phyloP scores from a whole-genome alignment of 1,139 yeast genomes.

The Spencermartinsiella ligniputridi region DNA sequence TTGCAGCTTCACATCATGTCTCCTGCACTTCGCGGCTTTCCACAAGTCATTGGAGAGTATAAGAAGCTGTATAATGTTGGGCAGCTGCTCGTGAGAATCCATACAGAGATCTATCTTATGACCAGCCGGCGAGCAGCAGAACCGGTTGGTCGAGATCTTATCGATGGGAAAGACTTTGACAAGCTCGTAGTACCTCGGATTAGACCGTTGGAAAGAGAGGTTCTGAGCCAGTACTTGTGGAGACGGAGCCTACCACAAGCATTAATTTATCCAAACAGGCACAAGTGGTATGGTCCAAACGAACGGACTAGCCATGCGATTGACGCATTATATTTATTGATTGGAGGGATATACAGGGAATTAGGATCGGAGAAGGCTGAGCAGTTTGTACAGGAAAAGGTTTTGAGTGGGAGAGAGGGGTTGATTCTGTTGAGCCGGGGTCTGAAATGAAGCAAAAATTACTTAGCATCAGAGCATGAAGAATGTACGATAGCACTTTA shows the following conservation, averaged over 20 bases:
- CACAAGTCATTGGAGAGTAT: not conserved
- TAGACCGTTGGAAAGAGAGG: not conserved
- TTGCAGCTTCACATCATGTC: constrained; percentile 7
- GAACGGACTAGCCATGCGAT: not conserved
- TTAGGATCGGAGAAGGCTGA: not conserved
- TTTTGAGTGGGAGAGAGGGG: not conserved
- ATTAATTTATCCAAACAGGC: not conserved
- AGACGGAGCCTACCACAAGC: not conserved
- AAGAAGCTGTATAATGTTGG: constrained; percentile 3
- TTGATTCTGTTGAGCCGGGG: too few species aligned
- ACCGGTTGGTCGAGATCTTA: not conserved
- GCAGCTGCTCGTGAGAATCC: not conserved
- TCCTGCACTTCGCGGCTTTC: constrained; percentile 2
- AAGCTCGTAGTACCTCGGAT: not conserved
- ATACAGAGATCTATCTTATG: not conserved
- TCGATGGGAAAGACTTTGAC: not conserved
- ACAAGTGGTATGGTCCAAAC: too few species aligned
- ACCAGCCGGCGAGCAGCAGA: not conserved
- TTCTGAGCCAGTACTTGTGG: not conserved
- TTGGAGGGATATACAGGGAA: not conserved
- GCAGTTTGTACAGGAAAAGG: not conserved
- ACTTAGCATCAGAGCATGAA: too few species aligned
- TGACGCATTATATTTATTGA: not conserved
- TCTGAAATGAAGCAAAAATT: too few species aligned
- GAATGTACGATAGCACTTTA: too few species aligned